A percentile compares a stretch with the other conserved stretches of the same genome.
Conservation (phyloP, 2,329 filamentous ascomycete genomes). For the Pyrenophora teres region DNA sequence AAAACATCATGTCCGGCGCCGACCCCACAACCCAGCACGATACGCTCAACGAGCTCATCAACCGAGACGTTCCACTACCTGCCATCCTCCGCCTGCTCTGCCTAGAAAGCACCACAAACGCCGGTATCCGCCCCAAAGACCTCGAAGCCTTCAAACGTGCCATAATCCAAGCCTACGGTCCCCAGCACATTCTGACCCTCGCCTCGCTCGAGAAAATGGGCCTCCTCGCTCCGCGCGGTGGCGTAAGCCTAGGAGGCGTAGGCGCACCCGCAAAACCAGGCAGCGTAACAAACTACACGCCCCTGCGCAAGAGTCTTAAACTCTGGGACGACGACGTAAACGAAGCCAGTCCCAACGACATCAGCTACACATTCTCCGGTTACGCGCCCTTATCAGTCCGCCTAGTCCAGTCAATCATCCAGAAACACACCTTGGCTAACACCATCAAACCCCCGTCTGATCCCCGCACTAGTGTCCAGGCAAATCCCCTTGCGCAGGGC, state of each 20-base stretch:
- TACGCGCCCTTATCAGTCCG: slow-evolving; percentile 92
- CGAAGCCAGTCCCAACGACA: slow-evolving; percentile 89
- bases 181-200: slow-evolving; percentile 90
- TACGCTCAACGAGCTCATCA: slow-evolving; percentile 91
- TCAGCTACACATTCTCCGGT: slow-evolving; percentile 97
- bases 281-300: slow-evolving; percentile 79
- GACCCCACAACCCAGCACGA: slow-evolving; percentile 90
- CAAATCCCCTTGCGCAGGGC: slow-evolving; percentile 69
- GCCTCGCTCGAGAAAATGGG: slow-evolving; percentile 87
- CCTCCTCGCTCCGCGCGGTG: slow-evolving; percentile 69
- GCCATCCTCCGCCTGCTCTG: slow-evolving; percentile 84
- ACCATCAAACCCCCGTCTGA: slow-evolving; percentile 56
- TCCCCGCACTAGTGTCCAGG: slow-evolving; percentile 46
- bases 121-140: slow-evolving; percentile 85
- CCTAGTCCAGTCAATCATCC: slow-evolving; percentile 87
- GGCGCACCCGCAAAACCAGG: slow-evolving; percentile 41
- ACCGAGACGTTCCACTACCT: slow-evolving; percentile 78
- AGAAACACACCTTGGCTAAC: slow-evolving; percentile 80
- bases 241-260: slow-evolving; percentile 53
- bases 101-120: slow-evolving; percentile 87
- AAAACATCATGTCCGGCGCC: slow-evolving; percentile 88
- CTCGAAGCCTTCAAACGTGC: slow-evolving; percentile 87
- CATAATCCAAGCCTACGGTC: slow-evolving; percentile 89
- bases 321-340: slow-evolving; percentile 96
- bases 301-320: slow-evolving; percentile 81